Conservation (phyloP, 441 rosid genomes). For the Mallotus japonicus region DNA sequence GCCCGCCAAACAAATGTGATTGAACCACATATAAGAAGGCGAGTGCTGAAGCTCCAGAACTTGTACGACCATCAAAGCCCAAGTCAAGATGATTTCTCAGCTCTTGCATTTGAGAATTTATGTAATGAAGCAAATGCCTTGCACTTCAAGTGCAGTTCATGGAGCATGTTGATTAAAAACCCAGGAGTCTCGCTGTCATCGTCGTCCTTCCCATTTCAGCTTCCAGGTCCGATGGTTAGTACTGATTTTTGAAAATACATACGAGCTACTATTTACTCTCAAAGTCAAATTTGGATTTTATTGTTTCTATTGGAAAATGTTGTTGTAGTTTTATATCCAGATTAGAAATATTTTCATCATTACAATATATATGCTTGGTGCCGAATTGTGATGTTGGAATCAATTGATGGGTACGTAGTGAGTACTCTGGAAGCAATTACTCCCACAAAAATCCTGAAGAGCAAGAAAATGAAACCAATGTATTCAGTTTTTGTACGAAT, state of each 20-base stretch:
- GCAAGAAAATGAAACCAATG: slow-evolving; percentile 11
- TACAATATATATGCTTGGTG: slow-evolving; percentile 3
- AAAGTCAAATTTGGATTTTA: not conserved
- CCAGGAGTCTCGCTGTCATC: not conserved
- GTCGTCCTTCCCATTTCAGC: no score
- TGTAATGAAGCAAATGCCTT: no score
- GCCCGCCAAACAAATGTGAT: no score
- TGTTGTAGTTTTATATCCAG: not conserved
- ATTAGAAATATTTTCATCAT: not conserved
- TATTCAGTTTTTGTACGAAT: not conserved
- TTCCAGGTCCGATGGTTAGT: not conserved
- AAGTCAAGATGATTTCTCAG: no score
- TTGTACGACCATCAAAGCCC: no score
- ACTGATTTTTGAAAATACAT: not conserved
- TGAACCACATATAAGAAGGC: no score
- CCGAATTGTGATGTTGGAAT: slow-evolving; percentile 12
- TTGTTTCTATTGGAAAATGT: not conserved
- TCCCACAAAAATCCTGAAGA: slow-evolving; percentile 7
- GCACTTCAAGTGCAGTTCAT: no score
- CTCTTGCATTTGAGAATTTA: no score
- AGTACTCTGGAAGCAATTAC: not conserved
- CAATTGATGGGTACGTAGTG: slow-evolving; percentile 16
- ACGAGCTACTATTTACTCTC: not conserved
- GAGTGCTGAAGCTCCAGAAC: no score
- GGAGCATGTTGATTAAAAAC: not conserved